These are phyloP conservation scores for Yamadazyma oceani DNA, from an alignment of 1,139 yeast species.

Conservation along the genomic window DNA sequence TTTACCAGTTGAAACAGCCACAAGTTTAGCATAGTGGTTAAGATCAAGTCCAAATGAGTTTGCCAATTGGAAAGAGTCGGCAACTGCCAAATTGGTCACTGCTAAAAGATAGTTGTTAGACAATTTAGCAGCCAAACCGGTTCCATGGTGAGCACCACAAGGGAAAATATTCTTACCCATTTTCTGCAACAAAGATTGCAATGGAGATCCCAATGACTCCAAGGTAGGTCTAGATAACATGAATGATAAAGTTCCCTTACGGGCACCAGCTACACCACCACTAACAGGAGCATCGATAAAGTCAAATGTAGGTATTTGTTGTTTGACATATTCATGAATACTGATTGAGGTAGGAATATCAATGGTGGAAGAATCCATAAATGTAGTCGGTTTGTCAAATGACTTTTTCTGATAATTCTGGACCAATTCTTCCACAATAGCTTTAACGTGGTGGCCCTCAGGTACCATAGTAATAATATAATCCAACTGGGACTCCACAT, in stretches of 20 bases:
- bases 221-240: slow-evolving; percentile 49
- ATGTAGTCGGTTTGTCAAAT: slow-evolving; percentile 22
- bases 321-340: slow-evolving; percentile 37
- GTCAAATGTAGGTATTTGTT: slow-evolving; percentile 35
- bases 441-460: slow-evolving; percentile 54
- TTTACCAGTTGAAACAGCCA: slow-evolving; percentile 59
- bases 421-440: slow-evolving; percentile 43
- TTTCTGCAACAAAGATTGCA: slow-evolving; percentile 32
- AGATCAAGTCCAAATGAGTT: slow-evolving; percentile 52
- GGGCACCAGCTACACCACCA: slow-evolving; percentile 63
- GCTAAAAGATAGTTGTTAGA: slow-evolving; percentile 61
- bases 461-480: slow-evolving; percentile 58
- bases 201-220: slow-evolving; percentile 27
- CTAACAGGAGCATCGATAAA: slow-evolving; percentile 62
- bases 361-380: slow-evolving; percentile 57
- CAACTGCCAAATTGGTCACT: slow-evolving; percentile 57
- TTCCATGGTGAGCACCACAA: slow-evolving; percentile 52
- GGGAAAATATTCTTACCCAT: slow-evolving; percentile 59
- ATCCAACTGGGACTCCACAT: slow-evolving; percentile 41
- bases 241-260: slow-evolving; percentile 55
- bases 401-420: slow-evolving; percentile 22
- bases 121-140: slow-evolving; percentile 61
- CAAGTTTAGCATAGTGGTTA: slow-evolving; percentile 50
- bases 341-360: slow-evolving; percentile 51
- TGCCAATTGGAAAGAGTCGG: slow-evolving; percentile 63